Base-by-base conservation (phyloP, 257 asterid species). In the Ballota nigra region DNA sequence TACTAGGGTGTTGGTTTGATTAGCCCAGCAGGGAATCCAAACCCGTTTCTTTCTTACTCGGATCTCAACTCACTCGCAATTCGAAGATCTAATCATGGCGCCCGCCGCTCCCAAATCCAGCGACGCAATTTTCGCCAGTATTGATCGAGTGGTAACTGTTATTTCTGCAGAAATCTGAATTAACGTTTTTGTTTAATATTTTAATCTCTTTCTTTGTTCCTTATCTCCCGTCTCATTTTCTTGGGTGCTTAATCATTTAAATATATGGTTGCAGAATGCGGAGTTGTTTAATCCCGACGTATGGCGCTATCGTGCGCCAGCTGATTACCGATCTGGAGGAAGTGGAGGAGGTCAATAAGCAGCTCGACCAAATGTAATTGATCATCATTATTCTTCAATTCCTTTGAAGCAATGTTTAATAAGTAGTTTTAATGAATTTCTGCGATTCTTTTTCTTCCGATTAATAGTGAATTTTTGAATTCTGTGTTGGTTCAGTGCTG, bases 321-420 rank as follows among this genome's bases (percentile, higher is more conserved):
- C 81, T 95, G 81, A 71, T 92, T 22, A 92, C 98, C 64, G 98
- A 95, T 92, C 89, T 92, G 85, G 98, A 95, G 83, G 98, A 95
- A 83, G 99, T 95, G 51, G 97, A 88, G 70, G 99, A 94, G 83
- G 99, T 89, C 81, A 94, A 91, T 79, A 94, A 91, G 51, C 98
- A 95, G 87, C 98, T 92, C 58, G 97, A 95, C 80, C 99, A 88
- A 80, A 92, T 92, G 97, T 95, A 81, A 79, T 53, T 70, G 45
- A 20, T 20, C 3, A 10, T 15, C 4, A 29, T 55, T 36, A 0
- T 53, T 20, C 3, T 13, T 15, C 4, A 6, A 29, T 55, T 36
- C 1, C 13, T 24, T 65, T 52, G 22, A 47, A 58, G 1, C 13
- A 15, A 24, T 24, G 23, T 56, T 5, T n/a, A 24, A 16, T 23